phyloP scores from a whole-genome alignment of 768 basidiomycete species.

The Pilatotrama ljubarskyi region DNA sequence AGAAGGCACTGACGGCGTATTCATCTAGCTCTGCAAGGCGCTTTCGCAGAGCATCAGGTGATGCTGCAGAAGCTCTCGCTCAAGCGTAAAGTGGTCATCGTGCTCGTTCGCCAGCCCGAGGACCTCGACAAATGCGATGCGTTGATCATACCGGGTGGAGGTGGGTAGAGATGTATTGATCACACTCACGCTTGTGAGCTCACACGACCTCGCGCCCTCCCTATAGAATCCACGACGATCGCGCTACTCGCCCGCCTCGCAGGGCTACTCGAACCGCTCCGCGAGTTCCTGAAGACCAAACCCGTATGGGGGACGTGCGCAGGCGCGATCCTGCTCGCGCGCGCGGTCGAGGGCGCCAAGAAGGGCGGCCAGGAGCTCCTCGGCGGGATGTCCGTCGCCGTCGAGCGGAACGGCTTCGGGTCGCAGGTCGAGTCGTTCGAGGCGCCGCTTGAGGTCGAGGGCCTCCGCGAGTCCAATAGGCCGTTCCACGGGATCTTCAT shows the following conservation, averaged over 20 bases:
- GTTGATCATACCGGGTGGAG: slow-evolving; percentile 92
- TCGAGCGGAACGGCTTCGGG: slow-evolving; percentile 93
- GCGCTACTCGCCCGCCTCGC: slow-evolving; percentile 70
- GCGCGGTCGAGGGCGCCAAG: slow-evolving; percentile 73
- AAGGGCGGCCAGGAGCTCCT: slow-evolving; percentile 87
- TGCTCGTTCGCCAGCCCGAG: slow-evolving; percentile 70
- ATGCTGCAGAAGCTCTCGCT: slow-evolving; percentile 61
- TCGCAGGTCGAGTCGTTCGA: slow-evolving; percentile 93
- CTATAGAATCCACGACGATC: slow-evolving; percentile 88
- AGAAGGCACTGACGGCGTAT: neutral
- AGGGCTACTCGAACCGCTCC: slow-evolving; percentile 79
- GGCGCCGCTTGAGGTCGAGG: slow-evolving; percentile 64
- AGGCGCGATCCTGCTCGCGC: slow-evolving; percentile 86
- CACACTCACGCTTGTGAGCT: neutral
- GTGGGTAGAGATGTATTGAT: slow-evolving; percentile 35
- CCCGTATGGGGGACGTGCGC: slow-evolving; percentile 97
- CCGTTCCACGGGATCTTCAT: slow-evolving; percentile 90
- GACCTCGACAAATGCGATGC: slow-evolving; percentile 80
- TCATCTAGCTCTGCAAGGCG: slow-evolving; percentile 81
- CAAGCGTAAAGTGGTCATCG: slow-evolving; percentile 44
- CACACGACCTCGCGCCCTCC: neutral
- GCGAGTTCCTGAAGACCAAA: slow-evolving; percentile 66
- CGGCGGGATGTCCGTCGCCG: slow-evolving; percentile 75
- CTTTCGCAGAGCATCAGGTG: slow-evolving; percentile 83
- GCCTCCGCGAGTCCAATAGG: slow-evolving; percentile 54